Base-by-base conservation (phyloP, 352 stramenopile genomes). In the Globisporangium abappressorium region DNA sequence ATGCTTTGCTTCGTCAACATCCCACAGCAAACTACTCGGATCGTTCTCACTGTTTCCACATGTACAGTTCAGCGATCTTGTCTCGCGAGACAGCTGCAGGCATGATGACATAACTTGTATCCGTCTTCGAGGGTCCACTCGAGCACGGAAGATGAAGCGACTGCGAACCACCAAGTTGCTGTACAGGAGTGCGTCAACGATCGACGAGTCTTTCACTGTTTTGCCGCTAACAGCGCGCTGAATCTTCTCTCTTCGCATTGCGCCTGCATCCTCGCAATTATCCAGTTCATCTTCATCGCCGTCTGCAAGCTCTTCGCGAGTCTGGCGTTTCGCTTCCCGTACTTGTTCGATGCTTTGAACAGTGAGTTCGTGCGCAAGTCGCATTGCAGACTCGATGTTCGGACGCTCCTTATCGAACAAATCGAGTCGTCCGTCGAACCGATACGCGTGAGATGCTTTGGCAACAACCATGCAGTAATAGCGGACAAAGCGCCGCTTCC, bases 401-500 rank as follows among this genome's bases (percentile, higher is more conserved):
- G 87, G 70, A 36, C 87, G 80, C 67, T 94, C 83, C 53, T 89
- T 89, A 68, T 94, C 87, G 62, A 94, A 94, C 15, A 89, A 64
- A 6, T 77, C 76, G 3, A 94, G 71, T 12, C 73, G 85, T 24
- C 87, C 87, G 34, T 91, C 83, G 65, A 89, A 92, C 26, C 87
- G 81, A 61, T 92, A 94, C 0, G 79, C 84, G 53, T 93, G 85
- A 7, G 83, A 92, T 34, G 87, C 84, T 26, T 87, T 83, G 1
- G 87, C 83, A 7, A 94, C 80, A 54, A 92, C 81, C 72, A 90
- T 82, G 67, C 85, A 94, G 57, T 93, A 94, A 66, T 92, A 85
- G n/a, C 87, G 83, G n/a, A 94, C 87, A 73, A 94, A 94, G 26
- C 87, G 84, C 6, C 84, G 78, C 53, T 90, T 90, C 87, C 87